Percentiles rank a stretch among this genome's conserved stretches.
phyloP scores from a whole-genome alignment of 352 stramenopile genomes.

The Globisporangium megalacanthum region DNA sequence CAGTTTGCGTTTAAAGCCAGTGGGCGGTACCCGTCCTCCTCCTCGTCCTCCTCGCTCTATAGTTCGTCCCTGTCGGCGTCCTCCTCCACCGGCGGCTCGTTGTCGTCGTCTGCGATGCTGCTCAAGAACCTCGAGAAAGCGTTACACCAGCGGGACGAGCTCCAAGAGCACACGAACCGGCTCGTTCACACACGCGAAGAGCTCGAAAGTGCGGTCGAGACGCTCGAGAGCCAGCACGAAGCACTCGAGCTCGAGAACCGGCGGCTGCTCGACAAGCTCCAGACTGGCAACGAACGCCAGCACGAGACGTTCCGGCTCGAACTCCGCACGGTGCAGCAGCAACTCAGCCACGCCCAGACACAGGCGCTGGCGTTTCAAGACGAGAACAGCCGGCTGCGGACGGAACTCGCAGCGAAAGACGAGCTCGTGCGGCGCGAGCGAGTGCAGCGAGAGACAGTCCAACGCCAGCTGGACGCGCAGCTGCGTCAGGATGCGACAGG shows the following conservation, averaged over 20 bases:
- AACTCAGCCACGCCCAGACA: slow-evolving; percentile 57
- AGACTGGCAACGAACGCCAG: slow-evolving; percentile 60
- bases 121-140: slow-evolving; percentile 77
- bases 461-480: slow-evolving; percentile 51
- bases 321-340: slow-evolving; percentile 50
- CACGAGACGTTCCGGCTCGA: slow-evolving; percentile 71
- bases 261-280: slow-evolving; percentile 58
- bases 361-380: slow-evolving; percentile 69
- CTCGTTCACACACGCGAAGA: slow-evolving; percentile 45
- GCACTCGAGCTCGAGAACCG: slow-evolving; percentile 64
- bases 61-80: slow-evolving; percentile 12
- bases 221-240: slow-evolving; percentile 51
- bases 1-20: slow-evolving; percentile 27
- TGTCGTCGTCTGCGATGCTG: slow-evolving; percentile 30
- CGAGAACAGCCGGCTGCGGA: slow-evolving; percentile 56
- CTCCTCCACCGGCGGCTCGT: not conserved
- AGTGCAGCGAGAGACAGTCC: slow-evolving; percentile 51
- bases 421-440: slow-evolving; percentile 41
- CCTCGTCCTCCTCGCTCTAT: slow-evolving; percentile 4
- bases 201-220: slow-evolving; percentile 53
- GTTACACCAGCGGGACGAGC: slow-evolving; percentile 55
- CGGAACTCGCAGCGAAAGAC: slow-evolving; percentile 47
- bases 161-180: slow-evolving; percentile 45
- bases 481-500: slow-evolving; percentile 40
- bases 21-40: slow-evolving; percentile 25